Percentiles rank a stretch among this genome's conserved stretches.
Evolutionary conservation across 805 yeast species (phyloP).

Genomic region (Wickerhamiella azymoides): DNA sequence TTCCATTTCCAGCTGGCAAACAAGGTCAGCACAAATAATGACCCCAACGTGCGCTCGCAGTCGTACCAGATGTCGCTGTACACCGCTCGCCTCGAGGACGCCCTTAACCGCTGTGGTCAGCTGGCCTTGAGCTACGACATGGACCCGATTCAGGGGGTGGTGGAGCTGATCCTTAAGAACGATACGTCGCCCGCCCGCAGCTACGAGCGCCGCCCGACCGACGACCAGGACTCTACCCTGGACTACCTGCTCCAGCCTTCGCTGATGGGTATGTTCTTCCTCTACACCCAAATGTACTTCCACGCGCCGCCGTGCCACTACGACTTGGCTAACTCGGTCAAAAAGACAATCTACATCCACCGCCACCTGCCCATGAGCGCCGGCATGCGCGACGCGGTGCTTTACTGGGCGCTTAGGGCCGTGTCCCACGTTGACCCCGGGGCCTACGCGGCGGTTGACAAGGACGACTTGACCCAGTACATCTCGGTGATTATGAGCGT

Average conservation of each 20-base stretch:
- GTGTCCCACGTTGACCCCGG: constrained; percentile 17
- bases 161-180: constrained; percentile 12
- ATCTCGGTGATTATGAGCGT: constrained; percentile 31
- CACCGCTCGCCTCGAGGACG: constrained; percentile 23
- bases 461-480: constrained; percentile 26
- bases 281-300: constrained; percentile 24
- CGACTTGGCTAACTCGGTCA: not conserved
- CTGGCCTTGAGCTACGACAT: constrained; percentile 56
- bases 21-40: constrained; percentile 18
- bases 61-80: constrained; percentile 21
- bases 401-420: constrained; percentile 26
- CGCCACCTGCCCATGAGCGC: constrained; percentile 11
- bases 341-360: not conserved
- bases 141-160: constrained; percentile 27
- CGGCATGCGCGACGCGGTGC: constrained; percentile 25
- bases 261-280: constrained; percentile 23
- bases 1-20: constrained; percentile 24
- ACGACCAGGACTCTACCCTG: constrained; percentile 23
- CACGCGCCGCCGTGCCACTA: constrained; percentile 14
- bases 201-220: constrained; percentile 15
- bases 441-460: constrained; percentile 23
- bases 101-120: constrained; percentile 31
- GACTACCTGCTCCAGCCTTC: constrained; percentile 18
- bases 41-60: constrained; percentile 18
- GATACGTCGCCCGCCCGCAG: constrained; percentile 10